phyloP scores from a whole-genome alignment of 2,329 filamentous ascomycete genomes.

The Taxawa tesnikishii region DNA sequence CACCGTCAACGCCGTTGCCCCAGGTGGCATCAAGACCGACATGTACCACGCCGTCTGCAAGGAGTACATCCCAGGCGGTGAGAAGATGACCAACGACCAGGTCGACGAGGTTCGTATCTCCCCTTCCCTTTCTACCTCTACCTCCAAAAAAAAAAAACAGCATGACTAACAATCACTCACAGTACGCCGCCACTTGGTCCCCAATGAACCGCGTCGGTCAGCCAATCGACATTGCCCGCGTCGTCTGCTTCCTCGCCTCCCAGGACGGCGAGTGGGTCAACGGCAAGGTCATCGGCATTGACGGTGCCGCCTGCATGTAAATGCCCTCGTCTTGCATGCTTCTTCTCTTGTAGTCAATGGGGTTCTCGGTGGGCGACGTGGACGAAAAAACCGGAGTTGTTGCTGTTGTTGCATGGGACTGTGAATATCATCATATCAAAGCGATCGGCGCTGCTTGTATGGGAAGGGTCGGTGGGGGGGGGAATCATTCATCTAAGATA shows the following conservation, averaged over 20 bases:
- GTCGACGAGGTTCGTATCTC: constrained; percentile 35
- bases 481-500: no score
- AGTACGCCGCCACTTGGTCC: constrained; percentile 53
- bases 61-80: constrained; percentile 49
- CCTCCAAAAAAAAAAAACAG: not conserved
- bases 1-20: constrained; percentile 49
- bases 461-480: no score
- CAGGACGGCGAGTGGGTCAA: constrained; percentile 46
- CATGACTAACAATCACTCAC: constrained; percentile 3
- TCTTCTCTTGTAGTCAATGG: no score
- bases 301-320: constrained; percentile 27
- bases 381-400: no score
- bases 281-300: constrained; percentile 40
- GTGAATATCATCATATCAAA: no score
- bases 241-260: constrained; percentile 48
- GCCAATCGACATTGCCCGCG: constrained; percentile 55
- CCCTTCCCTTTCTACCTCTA: not conserved
- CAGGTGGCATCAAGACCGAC: constrained; percentile 43
- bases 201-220: constrained; percentile 54
- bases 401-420: no score
- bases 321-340: no score
- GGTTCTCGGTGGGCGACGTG: no score
- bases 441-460: no score
- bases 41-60: constrained; percentile 52
- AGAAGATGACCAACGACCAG: constrained; percentile 42